Conservation (phyloP, 2,329 filamentous ascomycete genomes). For the Pseudopithomyces chartarum region DNA sequence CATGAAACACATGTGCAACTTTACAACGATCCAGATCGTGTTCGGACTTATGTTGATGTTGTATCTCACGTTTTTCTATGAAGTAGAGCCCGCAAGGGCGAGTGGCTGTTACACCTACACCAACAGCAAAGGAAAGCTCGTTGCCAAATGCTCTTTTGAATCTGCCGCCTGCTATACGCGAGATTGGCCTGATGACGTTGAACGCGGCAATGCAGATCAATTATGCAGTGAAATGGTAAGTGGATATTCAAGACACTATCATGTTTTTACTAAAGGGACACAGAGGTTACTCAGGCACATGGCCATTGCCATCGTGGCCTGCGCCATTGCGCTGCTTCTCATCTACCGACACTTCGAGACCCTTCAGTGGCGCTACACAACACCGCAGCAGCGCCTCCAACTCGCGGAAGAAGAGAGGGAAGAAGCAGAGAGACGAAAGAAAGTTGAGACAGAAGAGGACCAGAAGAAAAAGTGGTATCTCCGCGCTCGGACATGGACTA, state of each 20-base stretch:
- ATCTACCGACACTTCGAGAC: background rate
- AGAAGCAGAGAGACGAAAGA: background rate
- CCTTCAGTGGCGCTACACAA: background rate
- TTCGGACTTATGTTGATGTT: too few species aligned
- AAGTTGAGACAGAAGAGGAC: background rate
- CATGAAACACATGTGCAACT: background rate
- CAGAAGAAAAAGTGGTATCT: background rate
- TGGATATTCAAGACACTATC: background rate
- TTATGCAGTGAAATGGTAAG: background rate
- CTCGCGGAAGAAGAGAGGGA: background rate
- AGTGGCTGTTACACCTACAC: background rate
- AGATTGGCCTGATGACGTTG: background rate
- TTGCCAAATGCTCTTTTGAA: background rate
- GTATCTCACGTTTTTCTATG: background rate
- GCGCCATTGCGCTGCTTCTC: background rate
- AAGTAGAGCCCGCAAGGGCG: background rate
- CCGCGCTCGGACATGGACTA: background rate
- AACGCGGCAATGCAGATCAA: background rate
- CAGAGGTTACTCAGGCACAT: background rate
- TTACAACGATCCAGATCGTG: background rate
- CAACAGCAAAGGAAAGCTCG: background rate
- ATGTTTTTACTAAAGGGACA: background rate
- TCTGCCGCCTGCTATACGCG: constrained; percentile 3
- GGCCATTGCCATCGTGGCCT: background rate
- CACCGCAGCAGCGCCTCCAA: background rate